Percentiles rank a stretch among this genome's conserved stretches.
Evolutionary conservation across 495 filamentous ascomycete species (phyloP).

Genomic region (Podospora anserina): DNA sequence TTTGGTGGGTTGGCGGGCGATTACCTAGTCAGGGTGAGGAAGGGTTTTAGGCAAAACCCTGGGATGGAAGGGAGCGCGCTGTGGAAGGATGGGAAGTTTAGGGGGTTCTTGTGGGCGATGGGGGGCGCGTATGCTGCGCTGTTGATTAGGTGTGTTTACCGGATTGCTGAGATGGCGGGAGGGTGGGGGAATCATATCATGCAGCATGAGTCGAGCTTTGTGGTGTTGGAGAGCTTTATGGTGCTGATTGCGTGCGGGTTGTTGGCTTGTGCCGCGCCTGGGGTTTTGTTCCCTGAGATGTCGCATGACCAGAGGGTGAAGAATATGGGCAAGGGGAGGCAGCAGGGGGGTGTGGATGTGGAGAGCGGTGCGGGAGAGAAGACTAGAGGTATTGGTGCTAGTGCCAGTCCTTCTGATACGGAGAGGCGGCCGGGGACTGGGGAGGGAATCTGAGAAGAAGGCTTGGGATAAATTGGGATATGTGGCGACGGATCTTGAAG

Average conservation of each 20-base stretch:
- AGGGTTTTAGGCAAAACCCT: conserved; percentile 27
- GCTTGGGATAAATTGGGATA: too few species aligned
- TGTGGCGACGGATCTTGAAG: too few species aligned
- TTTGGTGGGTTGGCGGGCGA: conserved; percentile 52
- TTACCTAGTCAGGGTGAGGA: conserved; percentile 44
- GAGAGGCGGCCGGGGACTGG: conserved; percentile 5
- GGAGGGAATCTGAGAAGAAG: neutral
- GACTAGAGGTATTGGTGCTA: conserved; percentile 1
- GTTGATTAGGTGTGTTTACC: conserved; percentile 66
- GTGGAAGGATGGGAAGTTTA: conserved; percentile 45
- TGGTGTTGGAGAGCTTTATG: conserved; percentile 56
- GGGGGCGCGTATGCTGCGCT: conserved; percentile 56
- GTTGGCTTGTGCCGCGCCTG: conserved; percentile 38
- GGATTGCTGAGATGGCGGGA: conserved; percentile 65
- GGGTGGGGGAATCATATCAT: conserved; percentile 67
- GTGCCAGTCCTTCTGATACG: conserved; percentile 7
- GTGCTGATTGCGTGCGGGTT: conserved; percentile 37
- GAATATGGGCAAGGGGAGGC: neutral
- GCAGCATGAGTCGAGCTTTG: conserved; percentile 62
- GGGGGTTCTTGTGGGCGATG: conserved; percentile 51
- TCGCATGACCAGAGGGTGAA: conserved; percentile 17
- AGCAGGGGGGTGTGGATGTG: neutral
- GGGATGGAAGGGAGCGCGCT: conserved; percentile 25
- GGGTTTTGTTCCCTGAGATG: conserved; percentile 43
- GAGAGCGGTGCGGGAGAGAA: neutral